Conservation (phyloP, 108 stramenopile species). For the Nitzschia putrida region DNA sequence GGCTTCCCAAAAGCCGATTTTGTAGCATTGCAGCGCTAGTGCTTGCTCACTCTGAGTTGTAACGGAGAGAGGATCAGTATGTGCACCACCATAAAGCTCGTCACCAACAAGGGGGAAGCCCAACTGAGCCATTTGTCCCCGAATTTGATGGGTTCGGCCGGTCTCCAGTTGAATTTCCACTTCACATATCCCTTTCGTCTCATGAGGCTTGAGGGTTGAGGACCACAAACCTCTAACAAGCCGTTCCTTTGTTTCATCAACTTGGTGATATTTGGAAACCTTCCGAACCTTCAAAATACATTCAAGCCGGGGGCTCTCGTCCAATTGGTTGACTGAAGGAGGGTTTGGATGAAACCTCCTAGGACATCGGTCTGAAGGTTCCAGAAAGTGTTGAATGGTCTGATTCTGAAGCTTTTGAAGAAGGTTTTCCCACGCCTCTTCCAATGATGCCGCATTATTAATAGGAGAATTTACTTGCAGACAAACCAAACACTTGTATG, state of each 20-base stretch:
- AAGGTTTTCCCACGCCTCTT: constrained; percentile 31
- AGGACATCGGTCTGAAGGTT: constrained; percentile 72
- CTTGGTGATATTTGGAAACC: constrained; percentile 36
- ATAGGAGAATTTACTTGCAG: constrained; percentile 27
- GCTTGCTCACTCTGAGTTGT: constrained; percentile 24
- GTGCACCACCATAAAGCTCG: constrained; percentile 77
- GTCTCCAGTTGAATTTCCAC: constrained; percentile 73
- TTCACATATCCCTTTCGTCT: constrained; percentile 66
- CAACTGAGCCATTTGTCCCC: constrained; percentile 74
- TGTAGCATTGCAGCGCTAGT: constrained; percentile 76
- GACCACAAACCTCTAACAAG: constrained; percentile 27
- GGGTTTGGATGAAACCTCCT: constrained; percentile 46
- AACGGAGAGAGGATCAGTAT: constrained; percentile 8
- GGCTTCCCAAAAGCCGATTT: constrained; percentile 56
- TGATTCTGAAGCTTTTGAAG: constrained; percentile 34
- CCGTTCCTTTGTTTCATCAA: neutral
- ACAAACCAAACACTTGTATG: constrained; percentile 80
- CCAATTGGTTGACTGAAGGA: constrained; percentile 13
- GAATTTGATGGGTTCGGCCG: constrained; percentile 88
- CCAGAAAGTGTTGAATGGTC: constrained; percentile 69
- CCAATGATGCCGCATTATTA: constrained; percentile 11
- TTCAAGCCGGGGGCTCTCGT: constrained; percentile 57
- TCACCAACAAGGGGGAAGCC: constrained; percentile 87
- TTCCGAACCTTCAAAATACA: constrained; percentile 64
- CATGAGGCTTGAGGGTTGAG: constrained; percentile 35